These are phyloP conservation scores for Orbilia brochopaga DNA, from an alignment of 2,329 filamentous ascomycete species.

Conservation along the genomic window DNA sequence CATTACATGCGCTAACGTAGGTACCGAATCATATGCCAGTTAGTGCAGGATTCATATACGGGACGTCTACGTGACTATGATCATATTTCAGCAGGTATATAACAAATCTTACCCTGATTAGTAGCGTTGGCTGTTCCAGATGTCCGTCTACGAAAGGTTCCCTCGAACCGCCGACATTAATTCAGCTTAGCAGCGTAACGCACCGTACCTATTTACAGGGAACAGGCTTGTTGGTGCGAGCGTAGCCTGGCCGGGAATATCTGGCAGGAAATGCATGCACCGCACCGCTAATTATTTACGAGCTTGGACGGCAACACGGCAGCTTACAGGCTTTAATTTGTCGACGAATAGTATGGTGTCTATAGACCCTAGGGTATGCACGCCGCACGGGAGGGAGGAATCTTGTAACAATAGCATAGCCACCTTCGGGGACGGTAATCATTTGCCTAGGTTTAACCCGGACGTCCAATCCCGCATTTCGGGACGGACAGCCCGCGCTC, in stretches of 20 bases:
- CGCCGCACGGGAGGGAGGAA: not conserved
- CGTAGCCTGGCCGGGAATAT: no score
- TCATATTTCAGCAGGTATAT: not conserved
- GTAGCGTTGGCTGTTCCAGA: not conserved
- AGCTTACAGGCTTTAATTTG: no score
- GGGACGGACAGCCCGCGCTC: not conserved
- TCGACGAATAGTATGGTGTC: not conserved
- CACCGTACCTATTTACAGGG: no score
- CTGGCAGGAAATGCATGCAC: no score
- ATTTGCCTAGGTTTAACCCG: not conserved
- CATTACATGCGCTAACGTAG: no score
- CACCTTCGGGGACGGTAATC: not conserved
- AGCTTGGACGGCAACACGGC: no score
- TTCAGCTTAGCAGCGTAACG: not conserved
- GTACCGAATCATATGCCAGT: no score
- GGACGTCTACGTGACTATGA: no score
- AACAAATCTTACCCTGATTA: not conserved
- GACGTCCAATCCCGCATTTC: not conserved
- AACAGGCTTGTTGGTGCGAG: no score
- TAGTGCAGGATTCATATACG: no score
- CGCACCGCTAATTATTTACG: no score
- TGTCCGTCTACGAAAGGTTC: slow-evolving; percentile 3
- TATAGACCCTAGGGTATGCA: not conserved
- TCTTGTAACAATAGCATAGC: not conserved
- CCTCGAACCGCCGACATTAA: not conserved